phyloP scores from a whole-genome alignment of 768 basidiomycete genomes.

The Mycena kentingensis region DNA sequence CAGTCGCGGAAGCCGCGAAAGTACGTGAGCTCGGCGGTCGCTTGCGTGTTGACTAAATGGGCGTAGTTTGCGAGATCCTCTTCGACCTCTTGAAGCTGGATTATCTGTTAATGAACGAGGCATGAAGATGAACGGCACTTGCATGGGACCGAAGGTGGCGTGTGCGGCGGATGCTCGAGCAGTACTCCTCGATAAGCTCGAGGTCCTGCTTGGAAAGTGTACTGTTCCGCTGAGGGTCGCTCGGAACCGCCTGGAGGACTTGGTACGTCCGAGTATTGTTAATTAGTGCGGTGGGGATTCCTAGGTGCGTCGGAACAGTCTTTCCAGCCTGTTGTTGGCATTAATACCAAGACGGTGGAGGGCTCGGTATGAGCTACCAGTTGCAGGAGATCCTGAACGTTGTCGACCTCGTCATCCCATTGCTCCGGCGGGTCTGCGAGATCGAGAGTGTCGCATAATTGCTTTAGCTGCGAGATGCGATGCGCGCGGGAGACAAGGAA shows the following conservation, averaged over 20 bases:
- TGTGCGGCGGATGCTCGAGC: constrained; percentile 17
- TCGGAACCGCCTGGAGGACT: constrained; percentile 8
- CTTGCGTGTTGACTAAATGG: constrained; percentile 21
- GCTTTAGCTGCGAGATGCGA: constrained; percentile 13
- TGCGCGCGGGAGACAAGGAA: constrained; percentile 13
- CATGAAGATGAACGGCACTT: neutral
- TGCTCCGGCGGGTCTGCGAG: constrained; percentile 9
- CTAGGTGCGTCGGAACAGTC: neutral
- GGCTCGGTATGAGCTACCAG: constrained; percentile 1
- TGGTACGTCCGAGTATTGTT: constrained; percentile 10
- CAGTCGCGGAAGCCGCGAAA: constrained; percentile 27
- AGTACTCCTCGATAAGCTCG: constrained; percentile 19
- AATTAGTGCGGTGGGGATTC: neutral
- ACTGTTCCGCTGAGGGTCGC: neutral
- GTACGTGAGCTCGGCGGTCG: constrained; percentile 21
- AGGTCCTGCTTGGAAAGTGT: constrained; percentile 6
- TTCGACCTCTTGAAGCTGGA: constrained; percentile 20
- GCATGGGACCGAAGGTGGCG: constrained; percentile 13
- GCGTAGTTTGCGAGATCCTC: constrained; percentile 20
- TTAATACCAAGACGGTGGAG: neutral
- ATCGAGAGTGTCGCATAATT: constrained; percentile 3
- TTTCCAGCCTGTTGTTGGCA: neutral
- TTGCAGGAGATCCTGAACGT: constrained; percentile 6
- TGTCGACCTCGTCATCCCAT: constrained; percentile 19
- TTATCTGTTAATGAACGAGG: neutral